A percentile compares a stretch with the other conserved stretches of the same genome.
Conservation (phyloP, 2,329 filamentous ascomycete species). For the Rugonectria rugulosa region DNA sequence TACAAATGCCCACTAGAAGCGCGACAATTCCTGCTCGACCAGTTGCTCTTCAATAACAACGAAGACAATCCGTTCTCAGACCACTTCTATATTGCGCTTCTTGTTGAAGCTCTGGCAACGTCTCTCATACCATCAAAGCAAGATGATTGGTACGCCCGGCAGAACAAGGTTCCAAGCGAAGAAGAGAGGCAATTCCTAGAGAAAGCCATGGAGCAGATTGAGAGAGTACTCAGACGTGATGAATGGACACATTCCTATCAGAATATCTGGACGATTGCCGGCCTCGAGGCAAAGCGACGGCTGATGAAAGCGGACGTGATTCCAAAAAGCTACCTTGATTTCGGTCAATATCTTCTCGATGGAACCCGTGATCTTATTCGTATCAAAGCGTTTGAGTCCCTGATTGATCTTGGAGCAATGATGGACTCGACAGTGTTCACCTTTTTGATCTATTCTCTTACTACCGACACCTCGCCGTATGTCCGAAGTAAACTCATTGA, state of each 20-base stretch:
- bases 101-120: slow-evolving; percentile 71
- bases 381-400: slow-evolving; percentile 70
- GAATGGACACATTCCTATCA: slow-evolving; percentile 74
- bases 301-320: slow-evolving; percentile 72
- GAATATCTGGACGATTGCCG: slow-evolving; percentile 70
- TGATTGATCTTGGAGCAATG: slow-evolving; percentile 70
- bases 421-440: slow-evolving; percentile 62
- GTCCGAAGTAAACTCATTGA: slow-evolving; percentile 68
- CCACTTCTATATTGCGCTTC: slow-evolving; percentile 82
- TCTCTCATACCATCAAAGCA: slow-evolving; percentile 62
- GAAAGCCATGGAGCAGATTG: slow-evolving; percentile 67
- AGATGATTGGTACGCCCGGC: slow-evolving; percentile 54
- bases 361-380: slow-evolving; percentile 69
- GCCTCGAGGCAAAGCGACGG: slow-evolving; percentile 66
- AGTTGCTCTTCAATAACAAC: slow-evolving; percentile 94
- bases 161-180: slow-evolving; percentile 54
- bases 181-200: slow-evolving; percentile 59
- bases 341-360: slow-evolving; percentile 71
- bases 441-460: slow-evolving; percentile 65
- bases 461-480: slow-evolving; percentile 69
- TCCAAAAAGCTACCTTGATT: slow-evolving; percentile 59
- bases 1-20: slow-evolving; percentile 82
- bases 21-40: slow-evolving; percentile 85
- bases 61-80: slow-evolving; percentile 89
- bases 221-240: slow-evolving; percentile 71